Conservation (phyloP, 176 grass and related monocot species). For the Bothriochloa decipiens region DNA sequence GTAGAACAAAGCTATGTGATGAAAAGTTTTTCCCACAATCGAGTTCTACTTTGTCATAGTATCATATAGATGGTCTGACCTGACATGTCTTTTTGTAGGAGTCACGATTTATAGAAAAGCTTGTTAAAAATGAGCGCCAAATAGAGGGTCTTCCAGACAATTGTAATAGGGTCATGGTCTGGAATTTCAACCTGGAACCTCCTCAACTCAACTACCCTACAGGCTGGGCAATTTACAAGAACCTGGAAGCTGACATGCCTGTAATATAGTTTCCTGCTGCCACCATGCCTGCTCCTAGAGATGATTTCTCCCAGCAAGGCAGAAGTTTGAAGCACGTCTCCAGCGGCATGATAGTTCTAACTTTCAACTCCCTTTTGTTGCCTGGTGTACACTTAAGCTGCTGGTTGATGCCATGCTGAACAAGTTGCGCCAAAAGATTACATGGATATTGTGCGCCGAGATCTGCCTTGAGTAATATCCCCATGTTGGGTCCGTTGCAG, state of each 20-base stretch:
- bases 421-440: neutral
- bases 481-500: constrained; percentile 15
- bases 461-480: constrained; percentile 12
- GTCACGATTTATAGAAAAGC: constrained; percentile 76
- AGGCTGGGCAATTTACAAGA: constrained; percentile 70
- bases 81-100: constrained; percentile 62
- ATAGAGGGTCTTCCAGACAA: constrained; percentile 87
- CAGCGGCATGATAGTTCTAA: constrained; percentile 2
- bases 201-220: constrained; percentile 55
- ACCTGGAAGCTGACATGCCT: constrained; percentile 57
- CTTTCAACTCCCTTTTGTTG: constrained; percentile 6
- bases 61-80: constrained; percentile 11
- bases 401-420: constrained; percentile 28
- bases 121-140: constrained; percentile 83
- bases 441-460: neutral
- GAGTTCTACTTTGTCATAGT: constrained; percentile 9
- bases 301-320: constrained; percentile 35
- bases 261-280: constrained; percentile 39
- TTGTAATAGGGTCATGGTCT: constrained; percentile 83
- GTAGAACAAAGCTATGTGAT: constrained; percentile 16
- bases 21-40: neutral
- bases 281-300: constrained; percentile 29
- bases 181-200: constrained; percentile 73
- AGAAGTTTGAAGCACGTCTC: constrained; percentile 23
- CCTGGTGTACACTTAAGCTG: neutral